Conservation (phyloP, 2,329 filamentous ascomycete genomes). For the Dryadomyces quercivorus region DNA sequence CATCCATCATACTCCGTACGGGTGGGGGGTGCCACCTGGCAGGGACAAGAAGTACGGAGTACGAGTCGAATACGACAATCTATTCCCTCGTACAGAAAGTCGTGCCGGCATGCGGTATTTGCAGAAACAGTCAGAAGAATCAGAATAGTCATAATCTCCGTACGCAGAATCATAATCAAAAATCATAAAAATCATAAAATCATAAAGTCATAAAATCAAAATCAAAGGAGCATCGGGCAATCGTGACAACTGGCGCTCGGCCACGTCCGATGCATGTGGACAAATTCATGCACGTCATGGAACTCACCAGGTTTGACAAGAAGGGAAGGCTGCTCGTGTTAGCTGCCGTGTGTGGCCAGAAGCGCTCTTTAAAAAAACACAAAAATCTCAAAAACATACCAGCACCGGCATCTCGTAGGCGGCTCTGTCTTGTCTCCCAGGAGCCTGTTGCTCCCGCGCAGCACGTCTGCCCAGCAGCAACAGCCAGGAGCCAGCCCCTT, state of each 20-base stretch:
- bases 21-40: neutral
- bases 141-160: too few species aligned
- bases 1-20: too few species aligned
- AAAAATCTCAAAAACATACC: too few species aligned
- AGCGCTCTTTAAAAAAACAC: too few species aligned
- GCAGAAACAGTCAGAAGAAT: neutral
- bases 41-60: neutral
- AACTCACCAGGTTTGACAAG: neutral
- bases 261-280: constrained; percentile 2
- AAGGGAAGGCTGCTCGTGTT: neutral
- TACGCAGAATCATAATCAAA: too few species aligned
- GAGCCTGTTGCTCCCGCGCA: too few species aligned
- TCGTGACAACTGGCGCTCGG: constrained; percentile 7
- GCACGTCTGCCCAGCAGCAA: too few species aligned
- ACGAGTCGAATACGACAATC: too few species aligned
- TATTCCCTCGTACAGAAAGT: neutral
- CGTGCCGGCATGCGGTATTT: neutral
- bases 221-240: neutral
- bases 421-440: too few species aligned
- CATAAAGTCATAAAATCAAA: neutral
- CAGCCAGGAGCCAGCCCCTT: too few species aligned
- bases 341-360: neutral
- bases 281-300: neutral
- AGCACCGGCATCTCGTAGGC: too few species aligned
- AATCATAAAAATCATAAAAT: too few species aligned